Base-by-base conservation (phyloP, 1,139 yeast species). In the Yamadazyma kanchanaburiensis region DNA sequence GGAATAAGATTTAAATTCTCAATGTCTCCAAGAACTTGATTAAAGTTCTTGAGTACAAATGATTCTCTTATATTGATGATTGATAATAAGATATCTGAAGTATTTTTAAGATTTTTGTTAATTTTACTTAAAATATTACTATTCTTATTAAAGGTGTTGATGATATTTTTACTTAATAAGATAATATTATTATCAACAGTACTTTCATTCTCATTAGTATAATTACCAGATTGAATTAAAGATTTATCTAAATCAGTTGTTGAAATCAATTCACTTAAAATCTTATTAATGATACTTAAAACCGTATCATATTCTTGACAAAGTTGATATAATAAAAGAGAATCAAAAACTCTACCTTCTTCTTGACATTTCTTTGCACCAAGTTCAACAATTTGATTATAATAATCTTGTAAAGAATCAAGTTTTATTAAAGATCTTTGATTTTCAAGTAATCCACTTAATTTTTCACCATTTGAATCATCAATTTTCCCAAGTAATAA, bases 361-460 rank as follows among this genome's bases (percentile, higher is more conserved):
- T 87, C 94, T 49, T 86, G 94, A 18, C 97, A 95, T 45, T 77
- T 79, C 30, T 72, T 69, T 2, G 97, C 97, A 16, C 95, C 88
- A 37, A 77, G 78, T 48, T 84, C 94, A 5, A 94, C 79, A 26
- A 91, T 87, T 36, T 77, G 76, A 30, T 49, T 57, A 40, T 62
- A 51, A 36, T 62, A 68, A 21, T 55, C 56, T 31, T 73, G 70
- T 30, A 87, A 58, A 43, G 78, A 70, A 6, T 64, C 61, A 37
- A 91, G 64, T 21, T 70, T 66, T 32, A 91, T 68, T 32, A 91
- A 64, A n/a, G 69, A 57, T 58, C 86, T 76, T 49, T 94, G 81
- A 41, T 71, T 75, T 57, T 88, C 96, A 45, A 94, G 77, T 27
- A 85, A 74, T 13, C 98, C 98, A 1, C 95, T 88, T 26, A 74